A percentile compares a stretch with the other conserved stretches of the same genome.
Evolutionary conservation across 768 basidiomycete genomes (phyloP).

Genomic region (Strobilomyces confusus): DNA sequence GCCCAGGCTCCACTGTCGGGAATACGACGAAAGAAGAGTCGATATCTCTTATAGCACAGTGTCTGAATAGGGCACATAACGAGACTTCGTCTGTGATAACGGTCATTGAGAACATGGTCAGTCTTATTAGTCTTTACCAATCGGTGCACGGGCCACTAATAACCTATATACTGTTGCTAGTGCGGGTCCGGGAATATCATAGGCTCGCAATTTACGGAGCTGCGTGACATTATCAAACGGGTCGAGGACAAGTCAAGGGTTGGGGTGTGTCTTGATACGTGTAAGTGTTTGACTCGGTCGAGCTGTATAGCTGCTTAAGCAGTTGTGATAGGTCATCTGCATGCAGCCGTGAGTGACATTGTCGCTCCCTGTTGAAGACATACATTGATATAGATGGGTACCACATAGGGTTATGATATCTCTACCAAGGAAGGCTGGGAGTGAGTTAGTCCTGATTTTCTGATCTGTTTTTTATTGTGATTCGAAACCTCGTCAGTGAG

Average conservation of each 20-base stretch:
- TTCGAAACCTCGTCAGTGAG: constrained; percentile 13
- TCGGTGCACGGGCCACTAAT: neutral
- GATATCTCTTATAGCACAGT: constrained; percentile 61
- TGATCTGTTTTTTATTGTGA: neutral
- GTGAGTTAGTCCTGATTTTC: constrained; percentile 36
- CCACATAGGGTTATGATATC: constrained; percentile 70
- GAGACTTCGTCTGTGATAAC: constrained; percentile 53
- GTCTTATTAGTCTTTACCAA: neutral
- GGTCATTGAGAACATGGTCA: constrained; percentile 84
- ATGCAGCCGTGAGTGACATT: constrained; percentile 64
- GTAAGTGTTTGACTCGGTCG: constrained; percentile 34
- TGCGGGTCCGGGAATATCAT: constrained; percentile 78
- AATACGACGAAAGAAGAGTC: constrained; percentile 56
- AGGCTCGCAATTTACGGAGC: constrained; percentile 65
- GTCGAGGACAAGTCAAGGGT: constrained; percentile 74
- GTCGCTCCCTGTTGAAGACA: constrained; percentile 28
- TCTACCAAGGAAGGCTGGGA: constrained; percentile 68
- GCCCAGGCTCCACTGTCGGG: constrained; percentile 84
- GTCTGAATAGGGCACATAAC: constrained; percentile 70
- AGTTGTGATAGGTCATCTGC: constrained; percentile 57
- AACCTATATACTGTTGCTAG: constrained; percentile 31
- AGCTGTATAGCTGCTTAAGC: neutral
- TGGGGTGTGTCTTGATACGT: constrained; percentile 85
- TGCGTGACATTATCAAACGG: constrained; percentile 61
- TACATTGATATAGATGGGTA: neutral